phyloP scores from a whole-genome alignment of 257 asterid species.

The Solanum neorickii region DNA sequence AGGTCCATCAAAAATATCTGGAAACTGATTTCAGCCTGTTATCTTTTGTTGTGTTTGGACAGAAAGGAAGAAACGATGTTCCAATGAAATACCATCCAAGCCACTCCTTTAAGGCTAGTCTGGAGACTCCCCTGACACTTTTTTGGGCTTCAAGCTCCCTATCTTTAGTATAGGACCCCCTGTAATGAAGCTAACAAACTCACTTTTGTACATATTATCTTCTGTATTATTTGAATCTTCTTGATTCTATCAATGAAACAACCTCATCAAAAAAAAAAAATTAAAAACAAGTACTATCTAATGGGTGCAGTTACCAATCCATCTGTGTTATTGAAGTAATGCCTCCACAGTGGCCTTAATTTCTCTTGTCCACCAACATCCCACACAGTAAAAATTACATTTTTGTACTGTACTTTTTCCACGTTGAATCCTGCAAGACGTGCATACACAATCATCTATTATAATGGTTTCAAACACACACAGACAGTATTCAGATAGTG shows the following conservation, averaged over 20 bases:
- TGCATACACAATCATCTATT: slow-evolving; percentile 6
- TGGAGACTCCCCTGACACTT: not conserved
- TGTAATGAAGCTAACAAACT: not conserved
- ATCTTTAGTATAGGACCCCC: not conserved
- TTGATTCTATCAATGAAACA: not conserved
- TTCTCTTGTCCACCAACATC: slow-evolving; percentile 98
- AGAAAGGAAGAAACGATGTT: not conserved
- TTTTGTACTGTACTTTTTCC: slow-evolving; percentile 93
- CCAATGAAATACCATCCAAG: not conserved
- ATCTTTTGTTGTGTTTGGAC: not conserved
- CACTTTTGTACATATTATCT: not conserved
- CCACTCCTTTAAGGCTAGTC: not conserved
- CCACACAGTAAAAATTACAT: slow-evolving; percentile 92
- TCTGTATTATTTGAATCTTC: not conserved
- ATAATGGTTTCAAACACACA: not conserved
- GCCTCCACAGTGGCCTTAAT: slow-evolving; percentile 95
- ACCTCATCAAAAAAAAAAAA: not conserved
- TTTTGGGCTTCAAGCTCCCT: not conserved
- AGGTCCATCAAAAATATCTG: not conserved
- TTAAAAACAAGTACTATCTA: not conserved
- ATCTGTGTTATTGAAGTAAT: slow-evolving; percentile 88
- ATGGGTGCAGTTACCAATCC: slow-evolving; percentile 45
- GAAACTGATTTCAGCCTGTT: not conserved
- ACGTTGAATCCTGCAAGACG: slow-evolving; percentile 81
- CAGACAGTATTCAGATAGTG: not conserved